Percentiles rank a stretch among this genome's conserved stretches.
These are phyloP conservation scores for Nakazawaea wyomingensis DNA, from an alignment of 805 yeast species.

Conservation along the genomic window DNA sequence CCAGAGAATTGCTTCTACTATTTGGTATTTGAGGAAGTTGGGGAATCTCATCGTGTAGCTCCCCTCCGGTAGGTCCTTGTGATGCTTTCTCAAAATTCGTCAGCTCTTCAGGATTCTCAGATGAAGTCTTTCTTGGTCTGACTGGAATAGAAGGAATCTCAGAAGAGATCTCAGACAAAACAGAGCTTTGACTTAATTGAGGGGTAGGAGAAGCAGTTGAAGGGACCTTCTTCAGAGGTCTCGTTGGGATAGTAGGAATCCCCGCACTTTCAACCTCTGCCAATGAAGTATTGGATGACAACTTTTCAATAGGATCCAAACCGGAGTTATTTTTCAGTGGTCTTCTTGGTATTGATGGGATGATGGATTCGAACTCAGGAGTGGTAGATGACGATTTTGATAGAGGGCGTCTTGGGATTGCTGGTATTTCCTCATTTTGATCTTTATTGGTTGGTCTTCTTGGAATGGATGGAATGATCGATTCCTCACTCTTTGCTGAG, in stretches of 20 bases:
- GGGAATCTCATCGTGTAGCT: conserved; percentile 15
- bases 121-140: not conserved
- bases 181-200: not conserved
- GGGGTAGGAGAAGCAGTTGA: not conserved
- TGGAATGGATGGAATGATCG: not conserved
- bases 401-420: not conserved
- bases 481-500: not conserved
- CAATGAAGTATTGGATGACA: no score
- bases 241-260: not conserved
- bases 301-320: not conserved
- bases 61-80: not conserved
- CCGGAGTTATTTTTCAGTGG: not conserved
- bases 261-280: not conserved
- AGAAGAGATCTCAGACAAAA: conserved; percentile 2
- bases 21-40: conserved; percentile 17
- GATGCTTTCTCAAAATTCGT: no score
- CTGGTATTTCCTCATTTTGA: not conserved
- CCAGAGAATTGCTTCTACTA: not conserved
- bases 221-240: not conserved
- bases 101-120: no score
- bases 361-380: not conserved
- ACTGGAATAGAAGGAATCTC: conserved; percentile 17
- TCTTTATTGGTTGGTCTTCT: conserved; percentile 1
- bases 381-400: not conserved
- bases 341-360: not conserved